These are phyloP conservation scores for Teratosphaeria zuluensis DNA, from an alignment of 2,329 filamentous ascomycete species.

Conservation along the genomic window DNA sequence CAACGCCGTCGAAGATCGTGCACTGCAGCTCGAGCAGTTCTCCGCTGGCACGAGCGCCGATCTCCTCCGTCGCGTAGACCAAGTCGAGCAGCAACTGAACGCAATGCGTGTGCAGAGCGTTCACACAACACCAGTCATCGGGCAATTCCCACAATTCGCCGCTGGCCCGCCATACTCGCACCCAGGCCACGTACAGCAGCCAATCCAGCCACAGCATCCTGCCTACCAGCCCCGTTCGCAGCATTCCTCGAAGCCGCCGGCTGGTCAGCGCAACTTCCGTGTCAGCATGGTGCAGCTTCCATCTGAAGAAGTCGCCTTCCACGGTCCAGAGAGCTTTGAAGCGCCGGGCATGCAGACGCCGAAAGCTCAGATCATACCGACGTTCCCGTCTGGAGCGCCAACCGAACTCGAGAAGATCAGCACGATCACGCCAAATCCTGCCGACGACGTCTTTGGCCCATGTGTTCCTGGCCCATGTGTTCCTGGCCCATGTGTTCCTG, in stretches of 20 bases:
- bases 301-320: too few relatives aligned
- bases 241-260: neutral
- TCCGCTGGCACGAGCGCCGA: neutral
- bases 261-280: neutral
- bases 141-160: neutral
- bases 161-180: neutral
- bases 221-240: neutral
- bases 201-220: neutral
- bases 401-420: neutral
- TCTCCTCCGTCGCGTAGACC: neutral
- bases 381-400: neutral
- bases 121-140: neutral
- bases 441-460: conserved; percentile 1
- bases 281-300: neutral
- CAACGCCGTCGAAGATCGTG: neutral
- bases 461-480: neutral
- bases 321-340: neutral
- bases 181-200: neutral
- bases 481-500: neutral
- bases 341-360: neutral
- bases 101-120: neutral
- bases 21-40: neutral
- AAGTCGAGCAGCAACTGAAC: neutral
- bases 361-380: neutral
- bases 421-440: neutral